Conservation (phyloP, 2,329 filamentous ascomycete species). For the Aspergillus felis region DNA sequence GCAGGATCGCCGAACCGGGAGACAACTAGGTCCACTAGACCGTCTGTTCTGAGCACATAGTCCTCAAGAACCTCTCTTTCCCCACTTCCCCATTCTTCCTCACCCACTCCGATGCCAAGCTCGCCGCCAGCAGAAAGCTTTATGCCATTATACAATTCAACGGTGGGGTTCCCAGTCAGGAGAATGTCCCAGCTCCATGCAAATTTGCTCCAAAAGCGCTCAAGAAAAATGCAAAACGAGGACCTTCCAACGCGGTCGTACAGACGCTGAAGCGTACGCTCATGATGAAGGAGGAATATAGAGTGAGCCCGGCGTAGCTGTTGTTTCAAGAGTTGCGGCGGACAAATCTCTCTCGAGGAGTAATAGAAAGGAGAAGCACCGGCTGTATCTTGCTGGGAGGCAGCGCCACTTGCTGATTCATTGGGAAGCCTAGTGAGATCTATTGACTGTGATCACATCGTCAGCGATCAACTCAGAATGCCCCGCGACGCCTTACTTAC, state of each 20-base stretch:
- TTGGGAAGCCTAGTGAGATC: conserved; percentile 72
- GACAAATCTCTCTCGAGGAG: conserved; percentile 85
- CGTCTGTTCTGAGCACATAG: conserved; percentile 73
- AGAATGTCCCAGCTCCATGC: conserved; percentile 75
- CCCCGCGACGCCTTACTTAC: conserved; percentile 50
- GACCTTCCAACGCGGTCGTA: conserved; percentile 61
- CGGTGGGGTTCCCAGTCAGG: conserved; percentile 81
- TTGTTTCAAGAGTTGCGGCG: conserved; percentile 69
- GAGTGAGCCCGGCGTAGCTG: conserved; percentile 80
- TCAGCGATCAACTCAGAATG: background rate
- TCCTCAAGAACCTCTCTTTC: conserved; percentile 91
- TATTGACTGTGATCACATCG: conserved; percentile 57
- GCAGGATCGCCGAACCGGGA: conserved; percentile 71
- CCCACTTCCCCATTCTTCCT: conserved; percentile 90
- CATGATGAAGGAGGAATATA: conserved; percentile 85
- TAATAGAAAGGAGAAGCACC: conserved; percentile 62
- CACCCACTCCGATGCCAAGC: conserved; percentile 87
- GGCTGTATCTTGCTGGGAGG: conserved; percentile 29
- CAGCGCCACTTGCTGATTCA: conserved; percentile 43
- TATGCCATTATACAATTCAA: conserved; percentile 74
- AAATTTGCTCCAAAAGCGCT: conserved; percentile 76
- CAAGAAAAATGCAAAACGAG: conserved; percentile 68
- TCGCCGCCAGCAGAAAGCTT: conserved; percentile 89
- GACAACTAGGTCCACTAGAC: conserved; percentile 82
- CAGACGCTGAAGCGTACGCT: conserved; percentile 65